These are phyloP conservation scores for Hypocreales sp. DNA, from an alignment of 2,329 filamentous ascomycete genomes.

Conservation along the genomic window DNA sequence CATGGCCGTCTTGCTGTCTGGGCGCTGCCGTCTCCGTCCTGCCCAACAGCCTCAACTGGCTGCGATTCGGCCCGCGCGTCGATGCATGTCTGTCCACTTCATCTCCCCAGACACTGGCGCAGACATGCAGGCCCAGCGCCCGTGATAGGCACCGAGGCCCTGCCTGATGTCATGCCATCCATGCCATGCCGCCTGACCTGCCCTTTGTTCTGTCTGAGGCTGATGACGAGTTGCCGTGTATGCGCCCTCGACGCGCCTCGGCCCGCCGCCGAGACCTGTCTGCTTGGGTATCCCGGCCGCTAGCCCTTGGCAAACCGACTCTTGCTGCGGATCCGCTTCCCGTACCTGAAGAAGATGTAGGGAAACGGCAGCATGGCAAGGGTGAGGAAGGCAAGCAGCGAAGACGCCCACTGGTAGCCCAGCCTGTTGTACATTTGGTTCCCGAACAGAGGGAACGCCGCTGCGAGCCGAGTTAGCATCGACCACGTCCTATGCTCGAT, in stretches of 20 bases:
- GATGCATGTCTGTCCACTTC: too few relatives aligned
- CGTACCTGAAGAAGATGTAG: conserved; percentile 45
- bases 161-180: conserved; percentile 1
- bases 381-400: conserved; percentile 44
- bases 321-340: conserved; percentile 37
- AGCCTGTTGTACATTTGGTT: conserved; percentile 56
- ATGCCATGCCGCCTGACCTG: too few relatives aligned
- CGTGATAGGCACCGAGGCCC: conserved; percentile 1
- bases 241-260: too few relatives aligned
- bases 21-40: too few relatives aligned
- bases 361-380: conserved; percentile 49
- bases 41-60: too few relatives aligned
- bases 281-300: too few relatives aligned
- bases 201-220: conserved; percentile 1
- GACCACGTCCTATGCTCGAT: neutral
- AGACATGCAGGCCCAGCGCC: conserved; percentile 1
- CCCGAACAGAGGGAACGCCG: conserved; percentile 62
- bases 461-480: conserved; percentile 20
- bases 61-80: too few relatives aligned
- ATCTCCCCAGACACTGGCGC: neutral
- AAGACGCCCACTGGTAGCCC: conserved; percentile 56
- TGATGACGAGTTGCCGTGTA: conserved; percentile 1
- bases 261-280: too few relatives aligned
- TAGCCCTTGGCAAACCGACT: conserved; percentile 34
- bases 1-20: too few relatives aligned